phyloP scores from a whole-genome alignment of 2,329 filamentous ascomycete genomes.

The Pseudomassariella vexata region DNA sequence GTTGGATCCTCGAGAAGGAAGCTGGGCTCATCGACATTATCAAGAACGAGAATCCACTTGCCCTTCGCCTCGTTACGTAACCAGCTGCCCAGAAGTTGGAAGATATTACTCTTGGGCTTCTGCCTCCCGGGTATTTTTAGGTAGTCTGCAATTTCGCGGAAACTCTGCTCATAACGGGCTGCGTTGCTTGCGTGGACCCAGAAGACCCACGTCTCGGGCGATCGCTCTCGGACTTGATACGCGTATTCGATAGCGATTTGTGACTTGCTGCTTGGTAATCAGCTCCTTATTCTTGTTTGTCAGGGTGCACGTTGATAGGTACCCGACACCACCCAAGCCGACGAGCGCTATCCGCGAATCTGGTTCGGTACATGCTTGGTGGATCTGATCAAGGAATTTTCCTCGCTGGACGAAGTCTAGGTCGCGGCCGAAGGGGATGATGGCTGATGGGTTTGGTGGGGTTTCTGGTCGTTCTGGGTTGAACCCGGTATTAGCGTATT shows the following conservation, averaged over 20 bases:
- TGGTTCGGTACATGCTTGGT: not conserved
- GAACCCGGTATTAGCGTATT: no score
- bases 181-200: slow-evolving; percentile 26
- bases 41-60: slow-evolving; percentile 29
- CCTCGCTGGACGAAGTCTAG: slow-evolving; percentile 1
- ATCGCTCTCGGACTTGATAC: slow-evolving; percentile 9
- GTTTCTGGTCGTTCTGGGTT: no score
- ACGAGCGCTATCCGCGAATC: slow-evolving; percentile 3
- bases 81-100: slow-evolving; percentile 22
- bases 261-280: slow-evolving; percentile 6
- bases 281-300: no score
- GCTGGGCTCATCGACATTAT: slow-evolving; percentile 27
- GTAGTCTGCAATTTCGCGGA: slow-evolving; percentile 21
- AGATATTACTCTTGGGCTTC: slow-evolving; percentile 15
- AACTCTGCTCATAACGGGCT: slow-evolving; percentile 24
- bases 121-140: slow-evolving; percentile 19
- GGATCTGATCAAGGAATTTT: not conserved
- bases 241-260: slow-evolving; percentile 10
- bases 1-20: slow-evolving; percentile 17
- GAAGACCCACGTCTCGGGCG: slow-evolving; percentile 20
- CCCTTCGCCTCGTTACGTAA: slow-evolving; percentile 21
- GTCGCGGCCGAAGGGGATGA: slow-evolving; percentile 1
- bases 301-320: no score
- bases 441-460: not conserved
- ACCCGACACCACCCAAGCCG: slow-evolving; percentile 2